Evolutionary conservation across 495 filamentous ascomycete species (phyloP).

Genomic region (Aspergillus indologenus): DNA sequence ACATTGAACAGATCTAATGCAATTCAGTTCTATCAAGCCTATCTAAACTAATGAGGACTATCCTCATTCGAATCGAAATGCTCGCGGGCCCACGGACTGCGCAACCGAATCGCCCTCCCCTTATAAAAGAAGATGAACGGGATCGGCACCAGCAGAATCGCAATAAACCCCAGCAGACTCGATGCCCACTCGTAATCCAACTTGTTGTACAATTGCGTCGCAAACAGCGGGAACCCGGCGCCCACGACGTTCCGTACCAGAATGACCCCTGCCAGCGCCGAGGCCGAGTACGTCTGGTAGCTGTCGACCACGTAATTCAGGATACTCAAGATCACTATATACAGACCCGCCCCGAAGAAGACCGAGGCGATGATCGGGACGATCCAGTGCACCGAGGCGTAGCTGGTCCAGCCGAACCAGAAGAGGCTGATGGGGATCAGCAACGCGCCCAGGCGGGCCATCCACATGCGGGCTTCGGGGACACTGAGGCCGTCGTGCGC

Average conservation of each 20-base stretch:
- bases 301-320: slow-evolving; percentile 54
- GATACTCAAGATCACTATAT: slow-evolving; percentile 37
- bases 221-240: slow-evolving; percentile 46
- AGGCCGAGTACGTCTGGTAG: slow-evolving; percentile 52
- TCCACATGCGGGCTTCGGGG: slow-evolving; percentile 61
- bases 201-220: slow-evolving; percentile 55
- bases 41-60: slow-evolving; percentile 24
- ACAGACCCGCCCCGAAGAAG: slow-evolving; percentile 37
- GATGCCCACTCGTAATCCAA: slow-evolving; percentile 61
- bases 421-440: slow-evolving; percentile 44
- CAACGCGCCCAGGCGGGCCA: slow-evolving; percentile 44
- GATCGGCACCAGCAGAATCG: slow-evolving; percentile 56
- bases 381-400: slow-evolving; percentile 42
- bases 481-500: slow-evolving; percentile 41
- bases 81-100: slow-evolving; percentile 42
- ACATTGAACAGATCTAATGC: no score
- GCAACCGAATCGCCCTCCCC: slow-evolving; percentile 34
- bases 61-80: slow-evolving; percentile 40
- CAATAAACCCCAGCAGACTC: slow-evolving; percentile 56
- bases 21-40: no score
- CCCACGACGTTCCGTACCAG: slow-evolving; percentile 42
- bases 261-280: slow-evolving; percentile 42
- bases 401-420: slow-evolving; percentile 49
- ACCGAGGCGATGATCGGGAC: slow-evolving; percentile 47
- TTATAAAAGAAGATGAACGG: slow-evolving; percentile 46